A percentile compares a stretch with the other conserved stretches of the same genome.
phyloP scores from a whole-genome alignment of 345 rosid species.

The Kernera saxatilis region DNA sequence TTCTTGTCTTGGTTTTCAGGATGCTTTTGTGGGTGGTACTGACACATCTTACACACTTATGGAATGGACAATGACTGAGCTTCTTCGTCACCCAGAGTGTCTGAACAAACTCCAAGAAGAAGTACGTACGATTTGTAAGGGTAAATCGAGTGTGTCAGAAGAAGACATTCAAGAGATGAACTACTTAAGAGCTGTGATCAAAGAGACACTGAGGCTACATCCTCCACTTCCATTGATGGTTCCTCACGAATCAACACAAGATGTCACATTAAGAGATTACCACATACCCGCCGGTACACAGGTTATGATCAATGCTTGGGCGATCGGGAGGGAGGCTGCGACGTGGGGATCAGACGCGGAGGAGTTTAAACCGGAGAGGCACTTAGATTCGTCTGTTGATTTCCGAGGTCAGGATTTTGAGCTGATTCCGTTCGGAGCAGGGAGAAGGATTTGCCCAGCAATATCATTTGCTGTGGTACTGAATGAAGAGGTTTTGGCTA shows the following conservation, averaged over 20 bases:
- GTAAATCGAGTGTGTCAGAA: constrained; percentile 11
- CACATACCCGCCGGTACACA: constrained; percentile 26
- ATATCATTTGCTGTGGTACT: constrained; percentile 20
- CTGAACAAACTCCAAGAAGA: constrained; percentile 33
- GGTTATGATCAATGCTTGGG: constrained; percentile 36
- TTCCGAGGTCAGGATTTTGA: constrained; percentile 34
- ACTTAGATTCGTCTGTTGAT: constrained; percentile 16
- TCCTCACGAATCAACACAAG: constrained; percentile 27
- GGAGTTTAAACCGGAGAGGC: constrained; percentile 36
- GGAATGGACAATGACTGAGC: constrained; percentile 50
- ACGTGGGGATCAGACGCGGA: constrained; percentile 33
- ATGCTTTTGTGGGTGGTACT: constrained; percentile 39
- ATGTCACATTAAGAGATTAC: constrained; percentile 24
- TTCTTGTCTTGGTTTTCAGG: constrained; percentile 19
- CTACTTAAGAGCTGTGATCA: constrained; percentile 38
- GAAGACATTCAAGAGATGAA: constrained; percentile 25
- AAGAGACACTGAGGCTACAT: constrained; percentile 39
- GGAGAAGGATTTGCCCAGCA: constrained; percentile 35
- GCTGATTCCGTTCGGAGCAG: constrained; percentile 35
- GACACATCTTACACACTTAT: constrained; percentile 31
- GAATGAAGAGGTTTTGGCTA: constrained; percentile 31
- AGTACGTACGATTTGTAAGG: constrained; percentile 5
- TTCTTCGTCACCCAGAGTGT: constrained; percentile 30
- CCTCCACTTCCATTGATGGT: constrained; percentile 41
- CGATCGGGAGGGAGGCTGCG: constrained; percentile 24